These are phyloP conservation scores for Chlamydomonas reinhardtii DNA, from an alignment of 163 green algal genomes.

Conservation along the genomic window DNA sequence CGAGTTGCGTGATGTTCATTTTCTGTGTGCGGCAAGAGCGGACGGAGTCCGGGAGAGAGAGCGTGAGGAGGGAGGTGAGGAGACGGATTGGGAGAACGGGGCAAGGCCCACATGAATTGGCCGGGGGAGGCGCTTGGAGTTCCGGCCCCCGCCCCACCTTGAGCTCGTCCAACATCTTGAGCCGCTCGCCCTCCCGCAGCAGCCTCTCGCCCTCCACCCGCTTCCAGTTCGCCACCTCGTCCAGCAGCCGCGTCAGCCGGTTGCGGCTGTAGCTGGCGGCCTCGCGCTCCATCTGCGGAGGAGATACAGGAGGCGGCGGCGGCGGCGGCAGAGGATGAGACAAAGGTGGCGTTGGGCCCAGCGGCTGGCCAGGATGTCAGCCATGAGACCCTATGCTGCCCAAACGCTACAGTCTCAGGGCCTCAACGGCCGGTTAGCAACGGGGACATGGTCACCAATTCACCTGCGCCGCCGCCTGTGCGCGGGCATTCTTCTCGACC, in stretches of 20 bases:
- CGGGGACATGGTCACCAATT: neutral
- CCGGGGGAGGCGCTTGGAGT: neutral
- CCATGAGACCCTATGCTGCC: too few species aligned
- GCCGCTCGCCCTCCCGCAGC: constrained; percentile 25
- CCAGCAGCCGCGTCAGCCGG: constrained; percentile 32
- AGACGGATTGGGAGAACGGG: too few species aligned
- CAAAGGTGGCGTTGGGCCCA: too few species aligned
- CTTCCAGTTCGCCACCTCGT: constrained; percentile 13
- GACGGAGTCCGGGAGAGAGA: too few species aligned
- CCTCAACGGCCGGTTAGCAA: too few species aligned
- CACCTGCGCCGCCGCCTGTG: constrained; percentile 22
- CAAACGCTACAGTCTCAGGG: too few species aligned
- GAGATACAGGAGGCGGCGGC: neutral
- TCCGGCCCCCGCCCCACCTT: neutral
- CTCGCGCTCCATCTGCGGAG: constrained; percentile 29
- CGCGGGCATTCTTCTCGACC: neutral
- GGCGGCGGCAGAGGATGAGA: too few species aligned
- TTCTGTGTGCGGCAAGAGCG: neutral
- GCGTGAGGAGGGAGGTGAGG: neutral
- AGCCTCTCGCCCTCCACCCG: constrained; percentile 30
- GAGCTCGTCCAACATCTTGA: constrained; percentile 36
- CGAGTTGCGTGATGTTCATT: constrained; percentile 44
- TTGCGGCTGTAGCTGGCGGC: constrained; percentile 3
- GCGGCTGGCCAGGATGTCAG: too few species aligned
- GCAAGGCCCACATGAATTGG: too few species aligned